These are phyloP conservation scores for Botryotinia convoluta DNA, from an alignment of 2,329 filamentous ascomycete species.

Conservation along the genomic window DNA sequence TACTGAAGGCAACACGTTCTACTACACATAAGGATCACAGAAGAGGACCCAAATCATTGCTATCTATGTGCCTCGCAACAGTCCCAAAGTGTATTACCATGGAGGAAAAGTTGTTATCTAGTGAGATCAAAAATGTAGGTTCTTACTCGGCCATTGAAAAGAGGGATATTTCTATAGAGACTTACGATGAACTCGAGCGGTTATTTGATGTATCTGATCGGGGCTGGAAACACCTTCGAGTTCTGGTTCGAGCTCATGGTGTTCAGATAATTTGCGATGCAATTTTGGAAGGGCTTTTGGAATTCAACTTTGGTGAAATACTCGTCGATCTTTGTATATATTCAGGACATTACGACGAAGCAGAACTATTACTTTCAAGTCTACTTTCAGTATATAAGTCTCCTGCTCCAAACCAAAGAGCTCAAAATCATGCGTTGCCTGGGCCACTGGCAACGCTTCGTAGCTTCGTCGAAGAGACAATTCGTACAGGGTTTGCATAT, in stretches of 20 bases:
- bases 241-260: slow-evolving; percentile 48
- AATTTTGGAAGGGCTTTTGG: slow-evolving; percentile 44
- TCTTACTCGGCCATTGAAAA: slow-evolving; percentile 37
- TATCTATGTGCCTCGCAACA: slow-evolving; percentile 50
- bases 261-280: slow-evolving; percentile 45
- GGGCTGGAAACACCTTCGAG: slow-evolving; percentile 48
- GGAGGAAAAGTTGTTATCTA: slow-evolving; percentile 45
- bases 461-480: slow-evolving; percentile 39
- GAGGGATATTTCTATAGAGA: slow-evolving; percentile 43
- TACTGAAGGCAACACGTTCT: slow-evolving; percentile 44
- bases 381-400: slow-evolving; percentile 40
- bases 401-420: slow-evolving; percentile 38
- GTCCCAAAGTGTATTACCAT: slow-evolving; percentile 48
- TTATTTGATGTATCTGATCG: slow-evolving; percentile 40
- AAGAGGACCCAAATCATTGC: slow-evolving; percentile 43
- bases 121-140: slow-evolving; percentile 42
- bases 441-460: slow-evolving; percentile 40
- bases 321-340: slow-evolving; percentile 45
- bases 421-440: slow-evolving; percentile 30
- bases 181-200: slow-evolving; percentile 50
- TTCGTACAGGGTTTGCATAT: slow-evolving; percentile 40
- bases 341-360: slow-evolving; percentile 42
- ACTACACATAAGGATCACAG: slow-evolving; percentile 20
- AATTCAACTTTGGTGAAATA: slow-evolving; percentile 42
- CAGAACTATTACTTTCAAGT: slow-evolving; percentile 42